Evolutionary conservation across 768 basidiomycete genomes (phyloP).

Genomic region (Lentinula edodes): DNA sequence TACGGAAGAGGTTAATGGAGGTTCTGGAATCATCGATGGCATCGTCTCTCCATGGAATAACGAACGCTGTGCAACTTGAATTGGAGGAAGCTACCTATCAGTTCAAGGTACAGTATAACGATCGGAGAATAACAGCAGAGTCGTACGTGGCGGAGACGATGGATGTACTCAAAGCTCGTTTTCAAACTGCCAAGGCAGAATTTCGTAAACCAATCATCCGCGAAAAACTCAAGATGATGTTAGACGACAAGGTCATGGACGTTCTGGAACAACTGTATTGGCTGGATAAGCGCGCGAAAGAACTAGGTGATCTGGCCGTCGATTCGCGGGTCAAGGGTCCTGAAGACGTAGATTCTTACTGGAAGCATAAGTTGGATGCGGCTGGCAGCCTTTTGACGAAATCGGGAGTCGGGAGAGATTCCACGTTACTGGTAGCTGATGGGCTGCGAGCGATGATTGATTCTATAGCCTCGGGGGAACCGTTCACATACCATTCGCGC

Average conservation of each 20-base stretch:
- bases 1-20: conserved; percentile 90
- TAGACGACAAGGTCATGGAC: conserved; percentile 96
- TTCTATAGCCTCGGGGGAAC: conserved; percentile 82
- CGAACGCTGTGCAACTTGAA: conserved; percentile 95
- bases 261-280: conserved; percentile 97
- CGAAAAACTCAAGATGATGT: conserved; percentile 81
- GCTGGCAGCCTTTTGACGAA: conserved; percentile 92
- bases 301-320: conserved; percentile 64
- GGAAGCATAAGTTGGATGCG: conserved; percentile 95
- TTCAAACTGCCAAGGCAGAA: conserved; percentile 78
- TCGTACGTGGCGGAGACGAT: conserved; percentile 98
- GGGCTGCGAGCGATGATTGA: conserved; percentile 88
- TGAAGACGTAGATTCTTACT: conserved; percentile 82
- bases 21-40: conserved; percentile 98
- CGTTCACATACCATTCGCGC: conserved; percentile 85
- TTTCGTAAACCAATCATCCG: conserved; percentile 90
- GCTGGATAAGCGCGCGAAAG: conserved; percentile 81
- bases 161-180: conserved; percentile 84
- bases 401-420: conserved; percentile 91
- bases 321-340: conserved; percentile 60
- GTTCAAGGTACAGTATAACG: conserved; percentile 99
- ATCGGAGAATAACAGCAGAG: conserved; percentile 89
- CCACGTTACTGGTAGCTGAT: conserved; percentile 91
- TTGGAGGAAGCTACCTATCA: conserved; percentile 97
- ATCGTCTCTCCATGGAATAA: conserved; percentile 89